phyloP scores from a whole-genome alignment of 2,329 filamentous ascomycete genomes.

The Aspergillus udagawae region DNA sequence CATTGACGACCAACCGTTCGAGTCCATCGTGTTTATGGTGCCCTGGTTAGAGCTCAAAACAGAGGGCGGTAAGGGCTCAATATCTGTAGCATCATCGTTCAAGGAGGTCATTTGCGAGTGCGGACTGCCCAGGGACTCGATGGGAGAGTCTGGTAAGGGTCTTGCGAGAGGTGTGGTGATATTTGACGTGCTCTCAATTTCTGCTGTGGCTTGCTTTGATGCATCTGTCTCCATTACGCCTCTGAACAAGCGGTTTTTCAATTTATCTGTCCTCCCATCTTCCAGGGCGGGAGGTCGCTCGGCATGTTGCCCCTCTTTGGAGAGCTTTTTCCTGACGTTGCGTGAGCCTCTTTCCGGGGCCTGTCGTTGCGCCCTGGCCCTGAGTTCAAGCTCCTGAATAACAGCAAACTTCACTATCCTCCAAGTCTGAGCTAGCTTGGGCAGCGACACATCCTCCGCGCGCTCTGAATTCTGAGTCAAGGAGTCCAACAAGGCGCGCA shows the following conservation, averaged over 20 bases:
- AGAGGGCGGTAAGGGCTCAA: conserved; percentile 43
- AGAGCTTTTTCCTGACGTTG: conserved; percentile 21
- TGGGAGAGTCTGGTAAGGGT: conserved; percentile 43
- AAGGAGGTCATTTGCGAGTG: conserved; percentile 28
- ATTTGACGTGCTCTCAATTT: conserved; percentile 51
- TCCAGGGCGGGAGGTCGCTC: conserved; percentile 26
- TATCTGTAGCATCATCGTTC: conserved; percentile 32
- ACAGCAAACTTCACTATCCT: conserved; percentile 51
- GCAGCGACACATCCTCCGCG: conserved; percentile 48
- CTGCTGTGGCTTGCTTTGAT: conserved; percentile 27
- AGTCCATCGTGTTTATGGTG: conserved; percentile 21
- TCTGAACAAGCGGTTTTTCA: conserved; percentile 43
- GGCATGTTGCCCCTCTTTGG: conserved; percentile 26
- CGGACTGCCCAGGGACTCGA: conserved; percentile 25
- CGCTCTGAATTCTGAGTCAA: conserved; percentile 53
- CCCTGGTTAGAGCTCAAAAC: conserved; percentile 36
- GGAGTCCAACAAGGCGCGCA: conserved; percentile 36
- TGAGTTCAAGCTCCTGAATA: conserved; percentile 45
- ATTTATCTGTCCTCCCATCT: conserved; percentile 33
- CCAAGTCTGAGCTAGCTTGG: conserved; percentile 57
- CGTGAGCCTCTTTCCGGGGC: conserved; percentile 17
- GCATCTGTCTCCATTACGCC: conserved; percentile 37
- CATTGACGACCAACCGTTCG: conserved; percentile 28
- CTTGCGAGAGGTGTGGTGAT: conserved; percentile 53
- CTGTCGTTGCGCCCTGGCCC: conserved; percentile 31